phyloP scores from a whole-genome alignment of 331 rosid genomes.

The Spiraea crenata region DNA sequence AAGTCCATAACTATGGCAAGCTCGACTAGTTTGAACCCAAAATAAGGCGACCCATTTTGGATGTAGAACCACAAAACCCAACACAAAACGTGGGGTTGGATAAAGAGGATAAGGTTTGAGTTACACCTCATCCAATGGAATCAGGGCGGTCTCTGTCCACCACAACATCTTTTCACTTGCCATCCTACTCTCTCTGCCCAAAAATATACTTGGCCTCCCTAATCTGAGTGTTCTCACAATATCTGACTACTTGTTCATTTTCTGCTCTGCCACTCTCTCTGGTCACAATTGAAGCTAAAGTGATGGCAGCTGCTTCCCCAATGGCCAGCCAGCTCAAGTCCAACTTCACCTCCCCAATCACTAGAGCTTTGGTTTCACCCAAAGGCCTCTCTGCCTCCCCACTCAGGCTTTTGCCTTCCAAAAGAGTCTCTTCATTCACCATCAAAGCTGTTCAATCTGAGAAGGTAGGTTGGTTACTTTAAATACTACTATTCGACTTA shows the following conservation, averaged over 20 bases:
- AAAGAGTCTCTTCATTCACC: slow-evolving; percentile 48
- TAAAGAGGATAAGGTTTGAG: slow-evolving; percentile 56
- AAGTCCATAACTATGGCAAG: no score
- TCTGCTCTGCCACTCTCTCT: slow-evolving; percentile 2
- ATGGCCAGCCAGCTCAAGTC: slow-evolving; percentile 90
- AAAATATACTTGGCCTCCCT: no score
- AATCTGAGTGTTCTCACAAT: no score
- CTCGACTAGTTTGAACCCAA: not conserved
- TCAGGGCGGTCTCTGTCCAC: slow-evolving; percentile 29
- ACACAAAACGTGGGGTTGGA: slow-evolving; percentile 21
- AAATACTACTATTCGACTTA: not conserved
- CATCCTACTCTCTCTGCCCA: not conserved
- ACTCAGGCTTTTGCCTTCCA: slow-evolving; percentile 38
- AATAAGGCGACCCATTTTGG: not conserved
- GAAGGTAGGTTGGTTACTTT: no score
- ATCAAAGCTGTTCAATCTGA: slow-evolving; percentile 77
- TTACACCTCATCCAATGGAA: slow-evolving; percentile 42
- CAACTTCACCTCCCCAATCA: slow-evolving; percentile 51
- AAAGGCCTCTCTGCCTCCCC: slow-evolving; percentile 73
- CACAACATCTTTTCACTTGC: slow-evolving; percentile 31
- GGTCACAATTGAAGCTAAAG: not conserved
- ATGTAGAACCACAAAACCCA: not conserved
- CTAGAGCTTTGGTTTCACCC: slow-evolving; percentile 60
- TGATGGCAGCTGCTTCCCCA: slow-evolving; percentile 81
- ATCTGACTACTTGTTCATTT: slow-evolving; percentile 3